phyloP scores from a whole-genome alignment of 2,329 filamentous ascomycete genomes.

The Sphaerostilbella broomeana region DNA sequence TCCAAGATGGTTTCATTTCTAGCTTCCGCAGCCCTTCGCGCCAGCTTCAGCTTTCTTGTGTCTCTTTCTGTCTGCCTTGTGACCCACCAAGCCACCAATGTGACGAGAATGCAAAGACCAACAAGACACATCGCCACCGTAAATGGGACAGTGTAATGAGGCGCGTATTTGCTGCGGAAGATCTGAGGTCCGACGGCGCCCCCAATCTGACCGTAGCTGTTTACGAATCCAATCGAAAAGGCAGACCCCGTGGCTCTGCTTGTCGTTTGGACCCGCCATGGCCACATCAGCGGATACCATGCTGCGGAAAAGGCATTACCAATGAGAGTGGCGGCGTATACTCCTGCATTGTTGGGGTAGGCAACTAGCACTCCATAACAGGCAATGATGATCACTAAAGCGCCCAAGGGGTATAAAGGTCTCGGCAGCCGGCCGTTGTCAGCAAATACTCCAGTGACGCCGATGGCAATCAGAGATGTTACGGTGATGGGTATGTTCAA shows the following conservation, averaged over 20 bases:
- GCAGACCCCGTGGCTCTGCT: conserved; percentile 41
- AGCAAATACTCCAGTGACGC: conserved; percentile 34
- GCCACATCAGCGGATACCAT: conserved; percentile 46
- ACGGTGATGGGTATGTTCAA: conserved; percentile 43
- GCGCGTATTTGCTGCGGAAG: conserved; percentile 38
- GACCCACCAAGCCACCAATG: conserved; percentile 38
- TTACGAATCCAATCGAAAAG: conserved; percentile 44
- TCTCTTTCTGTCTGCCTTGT: conserved; percentile 38
- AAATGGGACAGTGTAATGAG: conserved; percentile 38
- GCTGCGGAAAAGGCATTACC: conserved; percentile 35
- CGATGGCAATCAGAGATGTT: conserved; percentile 36
- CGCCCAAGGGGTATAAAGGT: conserved; percentile 37
- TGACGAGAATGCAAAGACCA: conserved; percentile 35
- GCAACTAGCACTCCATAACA: conserved; percentile 40
- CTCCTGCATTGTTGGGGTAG: conserved; percentile 38
- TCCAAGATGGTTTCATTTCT: conserved; percentile 36
- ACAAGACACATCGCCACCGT: conserved; percentile 38
- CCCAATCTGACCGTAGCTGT: conserved; percentile 44
- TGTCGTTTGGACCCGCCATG: conserved; percentile 44
- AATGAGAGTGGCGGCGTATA: conserved; percentile 42
- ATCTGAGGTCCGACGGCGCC: conserved; percentile 42
- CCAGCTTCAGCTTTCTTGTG: conserved; percentile 37
- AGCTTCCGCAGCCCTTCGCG: conserved; percentile 34
- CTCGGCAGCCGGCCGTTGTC: conserved; percentile 37
- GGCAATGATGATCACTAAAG: conserved; percentile 35